Evolutionary conservation across 495 filamentous ascomycete genomes (phyloP), one percentile per base, ranked within the genome.

Genomic region (Lepraria neglecta): DNA sequence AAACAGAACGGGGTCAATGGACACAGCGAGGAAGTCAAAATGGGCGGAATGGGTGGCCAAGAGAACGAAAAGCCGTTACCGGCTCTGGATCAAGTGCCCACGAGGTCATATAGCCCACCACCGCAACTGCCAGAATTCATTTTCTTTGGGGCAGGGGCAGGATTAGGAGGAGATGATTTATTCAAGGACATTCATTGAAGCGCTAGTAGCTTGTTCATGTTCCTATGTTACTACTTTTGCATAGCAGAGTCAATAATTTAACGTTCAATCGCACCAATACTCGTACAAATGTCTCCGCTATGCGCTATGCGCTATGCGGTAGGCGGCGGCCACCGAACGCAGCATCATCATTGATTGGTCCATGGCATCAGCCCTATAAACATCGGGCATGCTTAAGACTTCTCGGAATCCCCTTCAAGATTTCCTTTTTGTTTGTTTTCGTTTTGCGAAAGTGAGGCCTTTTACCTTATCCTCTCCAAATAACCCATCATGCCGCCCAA

Each of bases 81-180:
- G 11, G 56, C 40, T 12, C 21, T 14, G 44, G 54, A 58, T 19
- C 59, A 45, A 15, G 11, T 40, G 24, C 56, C 46, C 10, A 33
- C 19, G 4, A 58, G 64, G 31, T 54, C 64, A 38, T 63, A 47
- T n/a, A 63, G 55, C 28, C 64, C 64, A 52, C 64, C 64, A 15
- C 64, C 64, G 15, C 64, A 66, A 10, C 30, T 66, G 30, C 64
- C 64, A 19, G 30, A 21, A 12, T 66, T 66, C 17, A 27, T 63
- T n/a, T n/a, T n/a, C n/a, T n/a, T n/a, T 9, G 64, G 64, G 3
- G 64, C 54, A 7, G 64, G 64, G 7, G 54, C 7, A 6, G 60
- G 60, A 6, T n/a, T 66, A 0, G 64, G 64, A 2, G 43, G 40
- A 35, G 63, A 63, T 24, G 64, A 66, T 14, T 15, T 61, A 15